phyloP scores from a whole-genome alignment of 495 filamentous ascomycete genomes.

The Aspergillus indologenus region DNA sequence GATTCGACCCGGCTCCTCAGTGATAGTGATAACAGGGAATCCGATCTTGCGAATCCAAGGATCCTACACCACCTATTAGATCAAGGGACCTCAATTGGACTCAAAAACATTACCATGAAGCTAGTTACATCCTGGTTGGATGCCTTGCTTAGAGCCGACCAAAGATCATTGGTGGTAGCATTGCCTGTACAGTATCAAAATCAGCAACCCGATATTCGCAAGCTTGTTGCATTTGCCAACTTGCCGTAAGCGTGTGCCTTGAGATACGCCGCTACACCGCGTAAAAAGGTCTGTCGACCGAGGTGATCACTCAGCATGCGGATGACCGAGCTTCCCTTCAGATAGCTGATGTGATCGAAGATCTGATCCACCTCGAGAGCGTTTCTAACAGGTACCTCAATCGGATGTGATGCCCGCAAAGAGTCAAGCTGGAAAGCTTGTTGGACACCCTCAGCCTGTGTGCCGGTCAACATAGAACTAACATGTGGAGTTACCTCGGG shows the following conservation, averaged over 20 bases:
- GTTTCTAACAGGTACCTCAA: conserved; percentile 87
- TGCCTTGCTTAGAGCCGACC: conserved; percentile 83
- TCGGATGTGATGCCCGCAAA: conserved; percentile 86
- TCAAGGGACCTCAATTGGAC: not conserved
- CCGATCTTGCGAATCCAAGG: conserved; percentile 94
- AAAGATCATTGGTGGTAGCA: conserved; percentile 88
- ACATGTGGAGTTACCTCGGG: conserved; percentile 46
- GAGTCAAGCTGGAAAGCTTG: conserved; percentile 85
- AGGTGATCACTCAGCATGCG: conserved; percentile 90
- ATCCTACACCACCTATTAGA: conserved; percentile 43
- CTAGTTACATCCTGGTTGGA: conserved; percentile 82
- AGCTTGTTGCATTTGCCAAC: conserved; percentile 2
- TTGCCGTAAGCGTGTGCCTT: conserved; percentile 75
- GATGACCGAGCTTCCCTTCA: conserved; percentile 93
- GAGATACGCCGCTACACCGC: conserved; percentile 84
- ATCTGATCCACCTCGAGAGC: conserved; percentile 94
- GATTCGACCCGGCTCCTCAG: conserved; percentile 79
- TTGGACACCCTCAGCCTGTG: conserved; percentile 81
- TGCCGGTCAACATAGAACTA: conserved; percentile 6
- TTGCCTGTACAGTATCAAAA: conserved; percentile 53
- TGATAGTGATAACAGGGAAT: conserved; percentile 82
- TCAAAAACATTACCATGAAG: conserved; percentile 62
- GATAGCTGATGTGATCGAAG: conserved; percentile 92
- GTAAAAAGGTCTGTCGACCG: conserved; percentile 78
- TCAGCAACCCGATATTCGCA: conserved; percentile 1